These are phyloP conservation scores for Corymbia calophylla DNA, from an alignment of 441 rosid genomes.

Conservation along the genomic window DNA sequence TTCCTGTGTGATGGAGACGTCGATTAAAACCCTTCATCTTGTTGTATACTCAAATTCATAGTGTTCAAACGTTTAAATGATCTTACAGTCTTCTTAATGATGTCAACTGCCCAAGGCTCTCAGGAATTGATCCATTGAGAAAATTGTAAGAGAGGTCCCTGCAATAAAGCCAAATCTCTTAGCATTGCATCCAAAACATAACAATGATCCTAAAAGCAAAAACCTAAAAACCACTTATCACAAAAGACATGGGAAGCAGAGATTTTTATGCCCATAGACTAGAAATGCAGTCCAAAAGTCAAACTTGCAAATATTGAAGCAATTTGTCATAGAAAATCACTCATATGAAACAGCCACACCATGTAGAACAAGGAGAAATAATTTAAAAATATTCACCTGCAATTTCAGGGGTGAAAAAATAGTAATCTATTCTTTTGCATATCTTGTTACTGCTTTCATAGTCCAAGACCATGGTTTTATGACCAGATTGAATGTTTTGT, in stretches of 20 bases:
- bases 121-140: slow-evolving; percentile 86
- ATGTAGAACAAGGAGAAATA: not conserved
- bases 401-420: not conserved
- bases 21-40: not conserved
- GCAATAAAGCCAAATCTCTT: slow-evolving; percentile 8
- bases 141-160: slow-evolving; percentile 92
- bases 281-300: not conserved
- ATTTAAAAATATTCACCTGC: not conserved
- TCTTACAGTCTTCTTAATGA: slow-evolving; percentile 73
- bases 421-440: not conserved
- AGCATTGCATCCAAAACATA: not conserved
- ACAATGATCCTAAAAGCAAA: not conserved
- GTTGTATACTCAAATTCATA: not conserved
- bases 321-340: not conserved
- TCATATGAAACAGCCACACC: not conserved
- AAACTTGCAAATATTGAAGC: not conserved
- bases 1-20: slow-evolving; percentile 42
- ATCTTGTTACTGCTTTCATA: not conserved
- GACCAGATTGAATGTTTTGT: not conserved
- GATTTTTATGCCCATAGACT: not conserved
- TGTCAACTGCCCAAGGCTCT: slow-evolving; percentile 74
- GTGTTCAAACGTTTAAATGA: not conserved
- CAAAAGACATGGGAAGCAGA: not conserved
- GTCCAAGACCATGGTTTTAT: not conserved
- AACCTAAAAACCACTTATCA: not conserved